Percentiles rank a stretch among this genome's conserved stretches.
Conservation (phyloP, 768 basidiomycete genomes). For the Boletellus sp. region DNA sequence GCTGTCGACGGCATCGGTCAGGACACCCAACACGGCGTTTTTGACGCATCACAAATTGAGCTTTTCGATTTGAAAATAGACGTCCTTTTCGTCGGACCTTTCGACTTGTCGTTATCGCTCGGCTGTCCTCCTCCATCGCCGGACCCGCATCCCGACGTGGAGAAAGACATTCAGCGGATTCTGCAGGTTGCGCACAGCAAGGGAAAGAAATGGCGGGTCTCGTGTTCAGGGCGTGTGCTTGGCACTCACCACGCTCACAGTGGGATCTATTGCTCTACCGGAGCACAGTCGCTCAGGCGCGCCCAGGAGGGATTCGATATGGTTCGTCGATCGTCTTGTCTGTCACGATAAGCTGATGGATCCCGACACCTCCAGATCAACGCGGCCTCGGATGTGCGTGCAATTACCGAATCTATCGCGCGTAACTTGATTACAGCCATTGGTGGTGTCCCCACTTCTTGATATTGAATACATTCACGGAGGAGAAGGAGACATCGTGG, state of each 20-base stretch:
- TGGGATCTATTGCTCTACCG: slow-evolving; percentile 47
- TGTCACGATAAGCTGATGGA: background rate
- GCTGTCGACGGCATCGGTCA: slow-evolving; percentile 59
- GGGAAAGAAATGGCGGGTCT: slow-evolving; percentile 60
- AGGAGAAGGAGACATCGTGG: background rate
- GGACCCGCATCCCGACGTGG: slow-evolving; percentile 62
- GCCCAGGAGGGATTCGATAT: slow-evolving; percentile 53
- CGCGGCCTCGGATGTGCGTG: slow-evolving; percentile 42
- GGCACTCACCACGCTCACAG: slow-evolving; percentile 23
- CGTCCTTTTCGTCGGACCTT: slow-evolving; percentile 62
- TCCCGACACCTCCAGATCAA: slow-evolving; percentile 39
- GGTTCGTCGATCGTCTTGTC: slow-evolving; percentile 25
- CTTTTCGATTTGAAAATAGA: slow-evolving; percentile 26
- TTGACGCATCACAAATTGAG: background rate
- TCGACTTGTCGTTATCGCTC: slow-evolving; percentile 60
- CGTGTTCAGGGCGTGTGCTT: background rate
- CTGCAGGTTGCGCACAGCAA: slow-evolving; percentile 46
- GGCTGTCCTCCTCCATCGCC: slow-evolving; percentile 60
- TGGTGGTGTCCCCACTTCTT: slow-evolving; percentile 6
- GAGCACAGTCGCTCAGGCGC: slow-evolving; percentile 41
- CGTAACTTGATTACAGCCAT: slow-evolving; percentile 22
- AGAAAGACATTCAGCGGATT: slow-evolving; percentile 54
- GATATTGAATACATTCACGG: slow-evolving; percentile 7
- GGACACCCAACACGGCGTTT: slow-evolving; percentile 6
- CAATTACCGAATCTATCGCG: slow-evolving; percentile 37